phyloP scores from a whole-genome alignment of 192 early-diverging fungal species.

The Lobosporangium transversale region DNA sequence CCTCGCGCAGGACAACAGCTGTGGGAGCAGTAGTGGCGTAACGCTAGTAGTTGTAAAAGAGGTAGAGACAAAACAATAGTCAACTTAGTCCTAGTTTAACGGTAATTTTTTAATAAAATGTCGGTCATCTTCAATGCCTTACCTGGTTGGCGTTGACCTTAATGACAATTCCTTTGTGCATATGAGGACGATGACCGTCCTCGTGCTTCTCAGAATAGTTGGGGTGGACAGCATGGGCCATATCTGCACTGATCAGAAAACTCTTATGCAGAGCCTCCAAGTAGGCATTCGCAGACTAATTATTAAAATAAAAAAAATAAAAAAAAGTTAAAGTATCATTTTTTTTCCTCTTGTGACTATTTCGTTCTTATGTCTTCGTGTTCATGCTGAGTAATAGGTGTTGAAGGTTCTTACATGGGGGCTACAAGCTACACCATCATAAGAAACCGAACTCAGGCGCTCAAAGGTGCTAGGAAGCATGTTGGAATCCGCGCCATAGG shows the following conservation, averaged over 20 bases:
- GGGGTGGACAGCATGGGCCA: slow-evolving; percentile 78
- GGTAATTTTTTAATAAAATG: too few species aligned
- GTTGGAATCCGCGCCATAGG: slow-evolving; percentile 94
- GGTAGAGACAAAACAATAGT: too few species aligned
- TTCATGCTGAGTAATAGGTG: too few species aligned
- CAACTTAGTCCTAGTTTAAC: too few species aligned
- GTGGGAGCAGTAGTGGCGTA: slow-evolving; percentile 84
- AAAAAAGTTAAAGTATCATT: background rate
- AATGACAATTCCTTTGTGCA: slow-evolving; percentile 95
- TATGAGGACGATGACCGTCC: slow-evolving; percentile 88
- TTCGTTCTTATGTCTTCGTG: too few species aligned
- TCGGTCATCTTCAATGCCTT: slow-evolving; percentile 2
- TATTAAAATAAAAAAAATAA: slow-evolving; percentile 5
- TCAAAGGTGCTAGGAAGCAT: slow-evolving; percentile 79
- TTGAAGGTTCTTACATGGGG: slow-evolving; percentile 12
- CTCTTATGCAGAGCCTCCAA: slow-evolving; percentile 87
- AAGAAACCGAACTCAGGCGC: slow-evolving; percentile 61
- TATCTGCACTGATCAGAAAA: slow-evolving; percentile 90
- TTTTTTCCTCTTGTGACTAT: too few species aligned
- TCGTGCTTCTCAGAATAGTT: slow-evolving; percentile 89
- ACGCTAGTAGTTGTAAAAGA: slow-evolving; percentile 58
- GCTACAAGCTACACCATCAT: slow-evolving; percentile 28
- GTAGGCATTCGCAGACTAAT: slow-evolving; percentile 67
- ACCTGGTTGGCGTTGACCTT: slow-evolving; percentile 97
- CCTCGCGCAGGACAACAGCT: slow-evolving; percentile 76